These are phyloP conservation scores for Neurospora africana DNA, from an alignment of 495 filamentous ascomycete species.

Conservation along the genomic window DNA sequence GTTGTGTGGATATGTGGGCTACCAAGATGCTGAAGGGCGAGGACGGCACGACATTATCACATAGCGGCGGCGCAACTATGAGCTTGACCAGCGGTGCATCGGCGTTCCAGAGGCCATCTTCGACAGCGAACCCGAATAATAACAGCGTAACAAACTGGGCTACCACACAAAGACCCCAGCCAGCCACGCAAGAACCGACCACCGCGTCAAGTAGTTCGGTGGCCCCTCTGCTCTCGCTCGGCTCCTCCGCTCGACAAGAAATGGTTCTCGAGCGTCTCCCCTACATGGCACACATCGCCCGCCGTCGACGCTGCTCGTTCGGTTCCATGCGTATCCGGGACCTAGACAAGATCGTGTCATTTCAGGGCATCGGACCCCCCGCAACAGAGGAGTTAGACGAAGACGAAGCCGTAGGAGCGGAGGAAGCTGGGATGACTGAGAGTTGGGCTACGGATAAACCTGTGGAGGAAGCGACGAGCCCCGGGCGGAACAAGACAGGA, in stretches of 20 bases:
- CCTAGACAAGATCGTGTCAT: slow-evolving; percentile 58
- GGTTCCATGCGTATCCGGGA: slow-evolving; percentile 30
- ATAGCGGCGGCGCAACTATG: slow-evolving; percentile 3
- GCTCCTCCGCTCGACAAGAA: slow-evolving; percentile 56
- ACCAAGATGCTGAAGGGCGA: slow-evolving; percentile 43
- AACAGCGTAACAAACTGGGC: slow-evolving; percentile 23
- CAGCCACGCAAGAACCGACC: neutral
- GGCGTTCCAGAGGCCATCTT: slow-evolving; percentile 28
- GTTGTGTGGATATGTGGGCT: slow-evolving; percentile 57
- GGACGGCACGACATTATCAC: slow-evolving; percentile 13
- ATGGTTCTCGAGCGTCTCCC: slow-evolving; percentile 75
- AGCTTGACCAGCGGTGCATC: slow-evolving; percentile 28
- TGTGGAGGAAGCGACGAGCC: slow-evolving; percentile 29
- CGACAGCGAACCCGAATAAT: slow-evolving; percentile 11
- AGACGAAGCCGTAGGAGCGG: slow-evolving; percentile 32
- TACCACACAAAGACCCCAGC: slow-evolving; percentile 7
- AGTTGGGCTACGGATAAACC: slow-evolving; percentile 50
- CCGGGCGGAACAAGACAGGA: slow-evolving; percentile 25
- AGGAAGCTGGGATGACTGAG: slow-evolving; percentile 28
- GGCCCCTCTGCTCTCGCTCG: slow-evolving; percentile 36
- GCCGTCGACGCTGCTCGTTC: slow-evolving; percentile 21
- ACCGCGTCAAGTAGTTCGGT: slow-evolving; percentile 7
- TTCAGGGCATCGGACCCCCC: slow-evolving; percentile 41
- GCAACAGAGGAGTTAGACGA: slow-evolving; percentile 15
- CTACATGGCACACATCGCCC: slow-evolving; percentile 62